Evolutionary conservation across 2,329 filamentous ascomycete species (phyloP), one percentile per base, ranked within the genome.

Genomic region (Fonsecaea erecta): DNA sequence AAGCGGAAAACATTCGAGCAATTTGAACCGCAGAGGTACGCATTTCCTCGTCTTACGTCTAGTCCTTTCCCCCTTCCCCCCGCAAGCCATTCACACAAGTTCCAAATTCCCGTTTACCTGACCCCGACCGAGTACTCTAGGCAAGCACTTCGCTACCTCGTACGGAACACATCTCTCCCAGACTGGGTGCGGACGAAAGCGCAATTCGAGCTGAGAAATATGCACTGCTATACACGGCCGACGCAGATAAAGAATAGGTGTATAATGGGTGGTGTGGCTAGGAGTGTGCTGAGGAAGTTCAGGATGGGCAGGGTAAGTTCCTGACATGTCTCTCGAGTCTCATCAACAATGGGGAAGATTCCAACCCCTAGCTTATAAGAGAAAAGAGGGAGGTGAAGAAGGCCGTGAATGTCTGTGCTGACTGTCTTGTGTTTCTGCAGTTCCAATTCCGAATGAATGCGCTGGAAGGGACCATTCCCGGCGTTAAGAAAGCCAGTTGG

Each of bases 401-500:
- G 9, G 43, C 12, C 43, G 4, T 24, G 21, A 9, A 48, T 12
- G 2, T 26, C 2, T 14, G 8, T 24, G 12, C 30, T 53, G 34
- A 53, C 26, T 32, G 18, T 26, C 9, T 8, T n/a, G 12, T 53
- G 18, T 60, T 52, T 53, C 21, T 71, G 26, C 74, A 98, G 94
- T 99, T 86, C 79, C 92, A 94, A 82, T 99, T 99, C 82, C 87
- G 95, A 77, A 83, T 95, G 80, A 89, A 97, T 77, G 95, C 95
- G 18, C 81, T 97, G 68, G 89, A 86, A 34, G 95, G 95, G 57
- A 87, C 92, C 67, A 77, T 99, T 60, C 94, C 95, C 0, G 95
- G 95, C 73, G 95, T 99, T 62, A 92, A 89, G 85, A 96, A 96
- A 83, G 95, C 95, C 56, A 96, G 91, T 79, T 99, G 95, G 95